These are phyloP conservation scores for Echites panduratus DNA, from an alignment of 257 asterid genomes.

Conservation along the genomic window DNA sequence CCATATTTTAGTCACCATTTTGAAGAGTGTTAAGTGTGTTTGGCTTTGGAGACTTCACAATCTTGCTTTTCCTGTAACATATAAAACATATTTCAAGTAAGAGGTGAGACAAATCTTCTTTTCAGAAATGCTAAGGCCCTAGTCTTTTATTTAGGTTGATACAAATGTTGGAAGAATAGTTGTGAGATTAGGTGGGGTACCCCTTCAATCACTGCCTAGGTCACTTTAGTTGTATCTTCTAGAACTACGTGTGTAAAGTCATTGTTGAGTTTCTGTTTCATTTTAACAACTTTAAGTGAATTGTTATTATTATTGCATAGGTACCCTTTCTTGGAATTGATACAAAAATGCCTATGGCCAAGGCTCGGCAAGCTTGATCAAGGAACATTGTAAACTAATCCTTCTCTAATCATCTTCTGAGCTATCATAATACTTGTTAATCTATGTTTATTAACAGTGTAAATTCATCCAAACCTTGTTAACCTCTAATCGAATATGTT, in stretches of 20 bases:
- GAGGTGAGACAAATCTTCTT: background rate
- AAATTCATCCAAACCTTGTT: background rate
- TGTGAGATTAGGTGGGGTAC: constrained; percentile 98
- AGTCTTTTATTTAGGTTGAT: constrained; percentile 60
- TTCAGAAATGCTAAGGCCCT: constrained; percentile 16
- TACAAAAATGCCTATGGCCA: constrained; percentile 51
- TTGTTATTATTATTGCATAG: constrained; percentile 20
- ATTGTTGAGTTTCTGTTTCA: background rate
- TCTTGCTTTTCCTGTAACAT: constrained; percentile 95
- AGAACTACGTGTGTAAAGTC: constrained; percentile 61
- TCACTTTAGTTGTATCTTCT: constrained; percentile 91
- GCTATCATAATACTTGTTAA: background rate
- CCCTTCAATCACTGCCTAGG: constrained; percentile 96
- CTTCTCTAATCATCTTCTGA: background rate
- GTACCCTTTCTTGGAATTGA: constrained; percentile 49
- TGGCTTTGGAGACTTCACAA: constrained; percentile 97
- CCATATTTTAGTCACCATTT: too few relatives aligned
- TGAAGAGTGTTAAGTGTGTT: constrained; percentile 95
- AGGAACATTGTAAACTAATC: constrained; percentile 35
- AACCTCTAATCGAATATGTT: constrained; percentile 16
- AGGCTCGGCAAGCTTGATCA: constrained; percentile 61
- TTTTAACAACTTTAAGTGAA: constrained; percentile 9
- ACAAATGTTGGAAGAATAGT: constrained; percentile 98
- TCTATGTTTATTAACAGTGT: background rate
- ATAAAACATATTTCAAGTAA: constrained; percentile 7